Evolutionary conservation across 2,329 filamentous ascomycete species (phyloP).

Genomic region (Hypoxylon sp.): DNA sequence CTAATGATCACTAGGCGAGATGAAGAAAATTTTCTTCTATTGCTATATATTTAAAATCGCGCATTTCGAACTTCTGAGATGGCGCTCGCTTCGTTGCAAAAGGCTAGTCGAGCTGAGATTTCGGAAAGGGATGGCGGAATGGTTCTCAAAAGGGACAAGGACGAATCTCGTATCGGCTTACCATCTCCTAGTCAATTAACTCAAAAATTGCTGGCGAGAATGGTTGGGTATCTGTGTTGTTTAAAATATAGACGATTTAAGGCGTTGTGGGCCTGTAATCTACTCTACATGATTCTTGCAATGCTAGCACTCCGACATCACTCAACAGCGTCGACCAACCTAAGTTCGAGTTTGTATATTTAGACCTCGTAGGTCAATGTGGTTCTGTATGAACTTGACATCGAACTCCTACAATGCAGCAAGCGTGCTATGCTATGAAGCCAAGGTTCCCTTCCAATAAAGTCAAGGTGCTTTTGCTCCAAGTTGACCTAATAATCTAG

Average conservation of each 20-base stretch:
- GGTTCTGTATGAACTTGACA: conserved; percentile 15
- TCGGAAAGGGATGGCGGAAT: not conserved
- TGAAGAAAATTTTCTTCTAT: no score
- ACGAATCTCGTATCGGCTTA: not conserved
- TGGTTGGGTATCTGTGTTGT: not conserved
- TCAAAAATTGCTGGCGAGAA: not conserved
- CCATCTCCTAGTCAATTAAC: not conserved
- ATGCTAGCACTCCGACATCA: not conserved
- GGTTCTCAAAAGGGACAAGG: not conserved
- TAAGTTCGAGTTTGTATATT: conserved; percentile 27
- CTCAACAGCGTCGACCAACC: not conserved
- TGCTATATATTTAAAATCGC: no score
- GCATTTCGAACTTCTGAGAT: no score
- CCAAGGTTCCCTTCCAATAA: conserved; percentile 21
- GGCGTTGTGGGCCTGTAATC: not conserved
- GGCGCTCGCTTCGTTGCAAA: not conserved
- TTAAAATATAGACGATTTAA: not conserved
- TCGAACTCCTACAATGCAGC: conserved; percentile 22
- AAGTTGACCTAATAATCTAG: conserved; percentile 19
- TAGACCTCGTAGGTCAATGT: conserved; percentile 23
- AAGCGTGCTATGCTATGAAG: conserved; percentile 16
- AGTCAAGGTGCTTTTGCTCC: conserved; percentile 26
- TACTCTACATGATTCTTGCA: not conserved
- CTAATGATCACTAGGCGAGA: no score
- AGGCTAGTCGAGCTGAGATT: not conserved